These are phyloP conservation scores for Physcomitrellopsis africana DNA, from an alignment of 225 moss, liverwort and hornwort species.

Conservation along the genomic window DNA sequence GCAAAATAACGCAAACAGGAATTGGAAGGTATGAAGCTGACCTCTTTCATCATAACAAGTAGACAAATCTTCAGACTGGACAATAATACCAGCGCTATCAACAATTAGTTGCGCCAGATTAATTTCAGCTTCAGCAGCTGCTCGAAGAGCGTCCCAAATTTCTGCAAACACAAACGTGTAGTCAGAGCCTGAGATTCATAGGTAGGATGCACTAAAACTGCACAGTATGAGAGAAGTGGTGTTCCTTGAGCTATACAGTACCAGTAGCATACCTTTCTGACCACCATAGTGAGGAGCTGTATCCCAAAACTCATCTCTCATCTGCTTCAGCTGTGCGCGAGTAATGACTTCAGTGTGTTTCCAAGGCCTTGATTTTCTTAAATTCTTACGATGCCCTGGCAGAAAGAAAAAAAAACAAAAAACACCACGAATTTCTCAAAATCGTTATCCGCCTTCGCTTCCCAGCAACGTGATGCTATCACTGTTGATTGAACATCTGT, in stretches of 20 bases:
- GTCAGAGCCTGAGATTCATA: background rate
- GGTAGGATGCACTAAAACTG: background rate
- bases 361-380: slow-evolving; percentile 73
- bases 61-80: slow-evolving; percentile 72
- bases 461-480: background rate
- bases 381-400: slow-evolving; percentile 73
- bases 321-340: slow-evolving; percentile 66
- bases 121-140: slow-evolving; percentile 74
- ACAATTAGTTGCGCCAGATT: slow-evolving; percentile 70
- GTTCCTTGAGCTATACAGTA: background rate
- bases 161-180: slow-evolving; percentile 38
- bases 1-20: background rate
- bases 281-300: slow-evolving; percentile 78
- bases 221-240: too few relatives aligned
- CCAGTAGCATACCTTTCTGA: slow-evolving; percentile 56
- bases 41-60: slow-evolving; percentile 85
- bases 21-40: slow-evolving; percentile 13
- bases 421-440: background rate
- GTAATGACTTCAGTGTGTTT: slow-evolving; percentile 57
- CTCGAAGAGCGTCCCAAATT: slow-evolving; percentile 82
- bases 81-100: slow-evolving; percentile 79
- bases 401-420: background rate
- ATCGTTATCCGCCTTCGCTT: background rate
- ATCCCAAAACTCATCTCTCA: slow-evolving; percentile 84
- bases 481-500: background rate